These are phyloP conservation scores for Fraxinus cuspidata DNA, from an alignment of 257 asterid genomes.

Conservation along the genomic window DNA sequence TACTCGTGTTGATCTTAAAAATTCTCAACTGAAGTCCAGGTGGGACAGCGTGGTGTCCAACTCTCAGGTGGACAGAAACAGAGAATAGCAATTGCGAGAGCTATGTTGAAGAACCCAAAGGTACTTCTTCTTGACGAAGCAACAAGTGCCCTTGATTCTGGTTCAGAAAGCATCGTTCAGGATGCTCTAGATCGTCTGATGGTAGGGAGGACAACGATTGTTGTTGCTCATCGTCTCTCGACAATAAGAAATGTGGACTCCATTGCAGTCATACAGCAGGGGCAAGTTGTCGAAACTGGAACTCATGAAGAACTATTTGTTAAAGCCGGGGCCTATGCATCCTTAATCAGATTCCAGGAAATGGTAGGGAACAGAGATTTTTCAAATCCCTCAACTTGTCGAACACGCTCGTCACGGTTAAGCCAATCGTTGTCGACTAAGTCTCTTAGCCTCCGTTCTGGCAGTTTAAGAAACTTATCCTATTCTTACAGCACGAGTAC, in stretches of 20 bases:
- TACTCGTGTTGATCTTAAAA: background rate
- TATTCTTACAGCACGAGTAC: slow-evolving; percentile 95
- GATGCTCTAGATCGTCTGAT: slow-evolving; percentile 91
- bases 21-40: slow-evolving; percentile 41
- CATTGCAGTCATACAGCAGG: slow-evolving; percentile 93
- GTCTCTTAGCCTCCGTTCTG: slow-evolving; percentile 93
- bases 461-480: slow-evolving; percentile 83
- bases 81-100: slow-evolving; percentile 91
- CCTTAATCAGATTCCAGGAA: slow-evolving; percentile 84
- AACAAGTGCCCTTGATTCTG: slow-evolving; percentile 90
- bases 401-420: slow-evolving; percentile 77
- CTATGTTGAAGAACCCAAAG: slow-evolving; percentile 87
- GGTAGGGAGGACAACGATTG: slow-evolving; percentile 88
- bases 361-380: slow-evolving; percentile 83
- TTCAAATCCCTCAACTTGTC: slow-evolving; percentile 85
- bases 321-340: slow-evolving; percentile 87
- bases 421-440: slow-evolving; percentile 90
- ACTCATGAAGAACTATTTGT: slow-evolving; percentile 86
- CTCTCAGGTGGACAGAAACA: slow-evolving; percentile 97
- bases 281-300: slow-evolving; percentile 93
- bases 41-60: slow-evolving; percentile 94
- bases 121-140: slow-evolving; percentile 93
- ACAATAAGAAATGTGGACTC: slow-evolving; percentile 86
- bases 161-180: slow-evolving; percentile 88
- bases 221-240: slow-evolving; percentile 93